These are phyloP conservation scores for Paramecium tetraurelia DNA, from an alignment of 73 alveolate genomes.

Conservation along the genomic window DNA sequence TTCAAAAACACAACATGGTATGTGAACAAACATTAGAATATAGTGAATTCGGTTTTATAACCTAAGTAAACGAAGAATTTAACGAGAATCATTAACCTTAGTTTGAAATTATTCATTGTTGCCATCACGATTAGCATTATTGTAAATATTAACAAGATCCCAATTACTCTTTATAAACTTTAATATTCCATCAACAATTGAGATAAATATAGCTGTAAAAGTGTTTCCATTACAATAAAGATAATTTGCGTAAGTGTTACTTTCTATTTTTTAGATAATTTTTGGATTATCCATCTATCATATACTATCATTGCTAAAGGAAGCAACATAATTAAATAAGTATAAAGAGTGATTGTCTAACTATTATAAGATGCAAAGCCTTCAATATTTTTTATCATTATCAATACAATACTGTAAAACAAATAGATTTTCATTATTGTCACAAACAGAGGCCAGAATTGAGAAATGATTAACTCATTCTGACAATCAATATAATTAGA, in stretches of 20 bases:
- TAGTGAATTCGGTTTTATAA: background rate
- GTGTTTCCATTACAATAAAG: background rate
- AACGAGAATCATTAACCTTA: background rate
- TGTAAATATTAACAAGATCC: background rate
- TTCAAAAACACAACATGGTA: background rate
- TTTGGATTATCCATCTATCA: background rate
- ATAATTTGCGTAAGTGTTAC: background rate
- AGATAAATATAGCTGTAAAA: background rate
- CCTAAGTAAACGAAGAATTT: background rate
- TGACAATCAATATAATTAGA: background rate
- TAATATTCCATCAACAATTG: background rate
- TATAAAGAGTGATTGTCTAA: background rate
- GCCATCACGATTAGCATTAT: background rate
- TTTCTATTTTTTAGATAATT: background rate
- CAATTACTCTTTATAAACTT: background rate
- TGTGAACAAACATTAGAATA: background rate
- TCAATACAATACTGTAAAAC: background rate
- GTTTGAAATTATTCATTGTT: background rate
- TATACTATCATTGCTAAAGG: background rate
- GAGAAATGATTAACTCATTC: background rate
- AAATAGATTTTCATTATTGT: background rate
- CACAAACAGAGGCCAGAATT: slow-evolving; percentile 12
- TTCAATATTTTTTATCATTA: background rate
- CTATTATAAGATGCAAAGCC: background rate
- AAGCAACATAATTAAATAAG: background rate